These are phyloP conservation scores for Coccinonectria pachysandricola DNA, from an alignment of 2,329 filamentous ascomycete genomes.

Conservation along the genomic window DNA sequence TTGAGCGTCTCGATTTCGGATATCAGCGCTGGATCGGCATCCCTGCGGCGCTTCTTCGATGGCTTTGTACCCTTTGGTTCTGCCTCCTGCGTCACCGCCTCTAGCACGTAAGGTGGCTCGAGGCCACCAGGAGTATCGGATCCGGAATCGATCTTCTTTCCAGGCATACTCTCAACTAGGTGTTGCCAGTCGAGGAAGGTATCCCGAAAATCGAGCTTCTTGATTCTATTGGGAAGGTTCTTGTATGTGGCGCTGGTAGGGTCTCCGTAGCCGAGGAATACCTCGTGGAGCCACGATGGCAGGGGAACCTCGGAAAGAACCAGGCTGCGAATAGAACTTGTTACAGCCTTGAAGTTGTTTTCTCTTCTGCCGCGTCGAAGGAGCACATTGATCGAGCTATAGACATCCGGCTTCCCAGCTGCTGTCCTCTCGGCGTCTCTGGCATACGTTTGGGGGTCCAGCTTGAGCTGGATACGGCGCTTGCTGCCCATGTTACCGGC, in stretches of 20 bases:
- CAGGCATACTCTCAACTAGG: constrained; percentile 79
- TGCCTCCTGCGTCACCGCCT: constrained; percentile 47
- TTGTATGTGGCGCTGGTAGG: constrained; percentile 81
- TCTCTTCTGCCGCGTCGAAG: constrained; percentile 75
- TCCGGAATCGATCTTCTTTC: constrained; percentile 71
- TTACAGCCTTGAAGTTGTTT: constrained; percentile 92
- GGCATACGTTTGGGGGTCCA: constrained; percentile 72
- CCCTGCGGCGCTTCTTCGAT: constrained; percentile 80
- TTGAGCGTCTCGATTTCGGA: constrained; percentile 57
- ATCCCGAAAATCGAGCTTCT: constrained; percentile 79
- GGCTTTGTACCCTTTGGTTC: constrained; percentile 44
- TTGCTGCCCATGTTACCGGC: constrained; percentile 53
- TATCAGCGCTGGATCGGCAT: constrained; percentile 56
- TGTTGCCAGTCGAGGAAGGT: constrained; percentile 96
- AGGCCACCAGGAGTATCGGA: constrained; percentile 64
- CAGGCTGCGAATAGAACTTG: constrained; percentile 83
- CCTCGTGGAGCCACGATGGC: constrained; percentile 87
- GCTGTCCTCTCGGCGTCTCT: constrained; percentile 58
- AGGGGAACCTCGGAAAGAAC: constrained; percentile 77
- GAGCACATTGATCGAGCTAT: constrained; percentile 76
- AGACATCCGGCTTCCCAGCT: constrained; percentile 65
- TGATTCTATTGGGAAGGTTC: constrained; percentile 65
- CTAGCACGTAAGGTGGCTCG: constrained; percentile 77
- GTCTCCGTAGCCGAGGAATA: constrained; percentile 95
- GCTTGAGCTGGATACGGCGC: constrained; percentile 65